These are phyloP conservation scores for Ganoderma meredithae DNA, from an alignment of 1,284 basidiomycete genomes.

Conservation along the genomic window DNA sequence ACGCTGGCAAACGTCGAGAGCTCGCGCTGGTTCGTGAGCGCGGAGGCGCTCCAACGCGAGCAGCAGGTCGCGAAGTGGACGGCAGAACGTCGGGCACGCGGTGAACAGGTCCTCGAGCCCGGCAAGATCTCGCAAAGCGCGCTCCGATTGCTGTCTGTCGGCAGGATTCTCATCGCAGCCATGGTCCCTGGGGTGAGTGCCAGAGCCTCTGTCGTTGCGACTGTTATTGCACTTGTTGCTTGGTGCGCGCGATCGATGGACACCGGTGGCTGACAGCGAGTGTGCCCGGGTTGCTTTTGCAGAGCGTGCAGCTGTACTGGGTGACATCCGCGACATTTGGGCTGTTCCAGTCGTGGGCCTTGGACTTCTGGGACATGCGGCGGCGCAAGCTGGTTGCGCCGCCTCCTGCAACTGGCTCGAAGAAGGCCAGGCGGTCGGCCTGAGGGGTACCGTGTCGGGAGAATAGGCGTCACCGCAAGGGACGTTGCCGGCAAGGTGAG, in stretches of 20 bases:
- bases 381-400: slow-evolving; percentile 44
- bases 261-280: slow-evolving; percentile 11
- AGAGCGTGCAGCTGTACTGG: slow-evolving; percentile 88
- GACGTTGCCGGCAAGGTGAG: neutral
- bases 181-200: slow-evolving; percentile 77
- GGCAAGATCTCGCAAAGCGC: slow-evolving; percentile 66
- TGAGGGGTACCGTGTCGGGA: slow-evolving; percentile 6
- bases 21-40: slow-evolving; percentile 70
- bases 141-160: slow-evolving; percentile 69
- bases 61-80: slow-evolving; percentile 53
- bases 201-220: neutral
- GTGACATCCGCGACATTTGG: slow-evolving; percentile 84
- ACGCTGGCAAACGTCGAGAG: slow-evolving; percentile 84
- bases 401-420: slow-evolving; percentile 12
- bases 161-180: slow-evolving; percentile 79
- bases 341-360: slow-evolving; percentile 78
- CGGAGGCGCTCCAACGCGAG: slow-evolving; percentile 59
- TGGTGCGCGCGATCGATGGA: neutral
- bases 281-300: slow-evolving; percentile 12
- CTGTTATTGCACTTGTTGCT: neutral
- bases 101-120: slow-evolving; percentile 54
- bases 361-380: slow-evolving; percentile 68
- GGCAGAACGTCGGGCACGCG: slow-evolving; percentile 46
- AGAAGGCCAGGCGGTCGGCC: slow-evolving; percentile 22
- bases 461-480: neutral